These are phyloP conservation scores for Sporothrix globosa DNA, from an alignment of 2,329 filamentous ascomycete genomes.

Conservation along the genomic window DNA sequence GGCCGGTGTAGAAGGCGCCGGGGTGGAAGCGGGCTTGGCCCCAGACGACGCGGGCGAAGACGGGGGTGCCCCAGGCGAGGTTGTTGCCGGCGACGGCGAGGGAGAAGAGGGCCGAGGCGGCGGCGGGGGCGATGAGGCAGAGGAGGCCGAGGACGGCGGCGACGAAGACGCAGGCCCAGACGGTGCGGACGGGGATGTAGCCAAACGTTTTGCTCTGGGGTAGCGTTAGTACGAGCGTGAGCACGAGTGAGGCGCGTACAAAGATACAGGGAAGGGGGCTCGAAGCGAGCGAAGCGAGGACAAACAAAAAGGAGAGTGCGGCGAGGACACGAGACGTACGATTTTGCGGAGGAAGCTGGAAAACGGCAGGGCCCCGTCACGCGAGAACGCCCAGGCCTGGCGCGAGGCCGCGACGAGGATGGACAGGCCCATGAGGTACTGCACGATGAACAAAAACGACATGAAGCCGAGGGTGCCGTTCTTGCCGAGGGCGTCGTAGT, in stretches of 20 bases:
- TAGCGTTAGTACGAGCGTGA: not conserved
- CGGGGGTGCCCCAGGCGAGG: constrained; percentile 62
- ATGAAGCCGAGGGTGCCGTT: constrained; percentile 62
- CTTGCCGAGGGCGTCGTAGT: constrained; percentile 64
- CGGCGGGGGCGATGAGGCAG: constrained; percentile 60
- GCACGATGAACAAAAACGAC: constrained; percentile 61
- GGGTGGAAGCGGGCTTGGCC: constrained; percentile 60
- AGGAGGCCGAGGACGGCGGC: constrained; percentile 60
- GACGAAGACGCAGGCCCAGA: constrained; percentile 57
- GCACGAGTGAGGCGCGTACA: not conserved
- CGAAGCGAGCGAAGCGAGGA: not conserved
- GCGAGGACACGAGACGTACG: constrained; percentile 34
- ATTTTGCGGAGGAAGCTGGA: constrained; percentile 60
- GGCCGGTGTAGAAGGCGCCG: constrained; percentile 62
- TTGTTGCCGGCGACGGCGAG: constrained; percentile 64
- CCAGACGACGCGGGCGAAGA: constrained; percentile 62
- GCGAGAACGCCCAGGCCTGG: constrained; percentile 65
- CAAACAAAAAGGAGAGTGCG: not conserved
- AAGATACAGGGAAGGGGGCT: not conserved
- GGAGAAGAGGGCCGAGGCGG: constrained; percentile 62
- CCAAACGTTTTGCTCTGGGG: constrained; percentile 52
- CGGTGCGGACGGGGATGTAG: constrained; percentile 60
- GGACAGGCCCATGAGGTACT: constrained; percentile 64
- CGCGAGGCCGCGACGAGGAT: constrained; percentile 62
- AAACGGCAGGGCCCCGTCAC: constrained; percentile 65